Conservation (phyloP, 768 basidiomycete species). For the Mycena vitilis region DNA sequence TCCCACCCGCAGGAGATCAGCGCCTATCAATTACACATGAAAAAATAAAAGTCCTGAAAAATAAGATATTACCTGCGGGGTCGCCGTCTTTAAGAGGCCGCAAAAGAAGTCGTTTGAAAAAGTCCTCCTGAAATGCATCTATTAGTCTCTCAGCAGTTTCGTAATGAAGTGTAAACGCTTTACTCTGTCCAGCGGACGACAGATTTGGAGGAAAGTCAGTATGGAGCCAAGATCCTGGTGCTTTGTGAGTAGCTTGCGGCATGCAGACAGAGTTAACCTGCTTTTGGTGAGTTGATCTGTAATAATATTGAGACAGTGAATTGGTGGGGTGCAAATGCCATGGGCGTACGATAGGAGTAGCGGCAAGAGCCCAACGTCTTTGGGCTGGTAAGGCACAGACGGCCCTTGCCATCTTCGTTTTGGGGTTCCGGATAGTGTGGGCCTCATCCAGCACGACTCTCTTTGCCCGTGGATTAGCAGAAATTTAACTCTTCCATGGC, state of each 20-base stretch:
- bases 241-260: background rate
- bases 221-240: conserved; percentile 88
- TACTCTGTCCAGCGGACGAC: conserved; percentile 79
- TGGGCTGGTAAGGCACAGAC: conserved; percentile 73
- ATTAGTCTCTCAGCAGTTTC: background rate
- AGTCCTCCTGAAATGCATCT: conserved; percentile 59
- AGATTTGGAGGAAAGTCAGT: conserved; percentile 87
- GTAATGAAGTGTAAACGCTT: background rate
- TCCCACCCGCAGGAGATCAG: conserved; percentile 73
- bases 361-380: conserved; percentile 83
- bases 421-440: conserved; percentile 87
- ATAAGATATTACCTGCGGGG: too few relatives aligned
- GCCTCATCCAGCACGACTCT: conserved; percentile 91
- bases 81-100: conserved; percentile 82
- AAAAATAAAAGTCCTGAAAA: too few relatives aligned
- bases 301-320: conserved; percentile 11
- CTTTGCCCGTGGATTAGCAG: conserved; percentile 45
- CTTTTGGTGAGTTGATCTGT: conserved; percentile 85
- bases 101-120: conserved; percentile 82
- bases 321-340: conserved; percentile 2
- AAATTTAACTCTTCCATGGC: background rate
- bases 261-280: conserved; percentile 39
- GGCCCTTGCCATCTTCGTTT: conserved; percentile 84
- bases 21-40: too few relatives aligned
- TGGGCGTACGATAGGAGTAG: conserved; percentile 87